phyloP scores from a whole-genome alignment of 2,329 filamentous ascomycete species.

The Tolypocladium tropicale region DNA sequence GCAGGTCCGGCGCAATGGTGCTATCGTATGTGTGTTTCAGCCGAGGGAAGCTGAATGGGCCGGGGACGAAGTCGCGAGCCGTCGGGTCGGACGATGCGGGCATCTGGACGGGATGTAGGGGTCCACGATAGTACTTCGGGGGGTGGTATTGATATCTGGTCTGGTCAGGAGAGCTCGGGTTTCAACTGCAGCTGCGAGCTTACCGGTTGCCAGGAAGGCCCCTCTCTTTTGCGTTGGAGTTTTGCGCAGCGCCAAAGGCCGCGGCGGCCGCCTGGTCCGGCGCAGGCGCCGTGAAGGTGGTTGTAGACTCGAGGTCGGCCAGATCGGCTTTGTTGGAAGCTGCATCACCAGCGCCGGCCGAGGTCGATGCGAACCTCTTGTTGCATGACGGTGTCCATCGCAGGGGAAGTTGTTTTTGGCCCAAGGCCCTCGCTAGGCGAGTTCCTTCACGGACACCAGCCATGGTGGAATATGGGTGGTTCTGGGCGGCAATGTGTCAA shows the following conservation, averaged over 20 bases:
- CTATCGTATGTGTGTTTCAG: slow-evolving; percentile 83
- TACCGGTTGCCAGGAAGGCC: slow-evolving; percentile 38
- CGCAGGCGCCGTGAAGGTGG: slow-evolving; percentile 33
- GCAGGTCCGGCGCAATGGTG: slow-evolving; percentile 77
- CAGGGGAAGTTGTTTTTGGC: slow-evolving; percentile 16
- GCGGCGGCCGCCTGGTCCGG: slow-evolving; percentile 27
- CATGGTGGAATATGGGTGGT: slow-evolving; percentile 18
- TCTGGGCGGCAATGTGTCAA: slow-evolving; percentile 1
- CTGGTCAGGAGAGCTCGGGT: slow-evolving; percentile 1
- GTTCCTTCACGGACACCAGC: slow-evolving; percentile 29
- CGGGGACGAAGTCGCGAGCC: slow-evolving; percentile 80
- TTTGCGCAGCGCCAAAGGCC: slow-evolving; percentile 29
- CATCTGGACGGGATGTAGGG: slow-evolving; percentile 84
- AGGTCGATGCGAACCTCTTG: slow-evolving; percentile 38
- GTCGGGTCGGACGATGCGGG: slow-evolving; percentile 77
- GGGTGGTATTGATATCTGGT: slow-evolving; percentile 86
- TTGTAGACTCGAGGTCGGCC: slow-evolving; percentile 39
- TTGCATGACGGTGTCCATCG: slow-evolving; percentile 13
- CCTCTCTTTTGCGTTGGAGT: slow-evolving; percentile 21
- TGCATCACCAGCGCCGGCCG: slow-evolving; percentile 30
- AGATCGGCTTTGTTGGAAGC: slow-evolving; percentile 18
- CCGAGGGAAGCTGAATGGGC: slow-evolving; percentile 80
- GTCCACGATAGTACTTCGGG: slow-evolving; percentile 89
- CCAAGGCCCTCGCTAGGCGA: slow-evolving; percentile 22
- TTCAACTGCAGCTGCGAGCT: slow-evolving; percentile 5